Conservation (phyloP, 2,329 filamentous ascomycete genomes). For the Coniochaeta sp. region DNA sequence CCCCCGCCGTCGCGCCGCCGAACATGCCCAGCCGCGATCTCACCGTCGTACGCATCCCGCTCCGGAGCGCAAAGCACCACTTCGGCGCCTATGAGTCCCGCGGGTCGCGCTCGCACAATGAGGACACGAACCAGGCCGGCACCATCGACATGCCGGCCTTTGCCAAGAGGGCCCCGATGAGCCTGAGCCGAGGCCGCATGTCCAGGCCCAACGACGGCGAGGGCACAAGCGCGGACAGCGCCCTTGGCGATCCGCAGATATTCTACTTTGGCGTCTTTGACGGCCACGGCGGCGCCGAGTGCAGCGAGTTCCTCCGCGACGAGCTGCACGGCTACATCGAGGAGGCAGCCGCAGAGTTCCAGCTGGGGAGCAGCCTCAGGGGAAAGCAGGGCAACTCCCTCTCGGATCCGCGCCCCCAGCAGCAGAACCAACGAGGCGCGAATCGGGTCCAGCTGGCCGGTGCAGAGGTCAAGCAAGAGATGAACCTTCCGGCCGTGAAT, state of each 20-base stretch:
- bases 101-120: slow-evolving; percentile 81
- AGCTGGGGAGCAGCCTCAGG: slow-evolving; percentile 67
- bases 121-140: slow-evolving; percentile 89
- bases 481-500: slow-evolving; percentile 25
- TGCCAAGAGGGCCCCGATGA: slow-evolving; percentile 71
- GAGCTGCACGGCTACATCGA: slow-evolving; percentile 86
- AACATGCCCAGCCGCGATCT: slow-evolving; percentile 63
- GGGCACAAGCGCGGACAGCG: slow-evolving; percentile 64
- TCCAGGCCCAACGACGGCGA: slow-evolving; percentile 41
- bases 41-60: slow-evolving; percentile 89
- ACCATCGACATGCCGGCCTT: slow-evolving; percentile 92
- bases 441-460: slow-evolving; percentile 38
- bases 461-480: slow-evolving; percentile 33
- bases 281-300: slow-evolving; percentile 86
- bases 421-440: background rate
- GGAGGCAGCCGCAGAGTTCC: slow-evolving; percentile 67
- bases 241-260: slow-evolving; percentile 84
- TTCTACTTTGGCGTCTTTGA: slow-evolving; percentile 98
- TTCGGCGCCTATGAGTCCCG: slow-evolving; percentile 75
- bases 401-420: background rate
- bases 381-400: slow-evolving; percentile 11
- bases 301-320: slow-evolving; percentile 78
- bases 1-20: slow-evolving; percentile 50
- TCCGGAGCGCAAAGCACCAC: slow-evolving; percentile 92
- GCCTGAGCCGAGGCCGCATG: slow-evolving; percentile 35